phyloP scores from a whole-genome alignment of 2,329 filamentous ascomycete genomes.

The Coniochaeta sp. region DNA sequence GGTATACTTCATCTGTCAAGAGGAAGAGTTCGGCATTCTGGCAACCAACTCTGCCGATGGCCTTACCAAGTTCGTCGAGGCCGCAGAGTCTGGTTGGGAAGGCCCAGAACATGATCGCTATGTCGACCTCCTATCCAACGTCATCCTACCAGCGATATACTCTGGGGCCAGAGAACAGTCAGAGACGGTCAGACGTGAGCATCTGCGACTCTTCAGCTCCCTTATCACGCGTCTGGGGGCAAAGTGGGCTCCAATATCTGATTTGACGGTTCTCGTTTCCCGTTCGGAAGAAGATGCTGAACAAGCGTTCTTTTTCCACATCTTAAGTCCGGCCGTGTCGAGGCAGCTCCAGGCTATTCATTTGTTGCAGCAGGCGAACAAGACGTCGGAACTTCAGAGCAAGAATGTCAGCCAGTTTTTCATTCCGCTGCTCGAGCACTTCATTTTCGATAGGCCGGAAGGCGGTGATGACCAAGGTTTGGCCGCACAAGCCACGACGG shows the following conservation, averaged over 20 bases:
- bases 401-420: slow-evolving; percentile 81
- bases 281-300: slow-evolving; percentile 56
- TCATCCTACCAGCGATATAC: slow-evolving; percentile 70
- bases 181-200: slow-evolving; percentile 78
- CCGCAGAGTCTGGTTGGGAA: slow-evolving; percentile 37
- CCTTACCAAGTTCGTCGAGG: slow-evolving; percentile 70
- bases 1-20: slow-evolving; percentile 76
- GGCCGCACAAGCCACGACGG: slow-evolving; percentile 75
- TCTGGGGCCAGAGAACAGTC: slow-evolving; percentile 69
- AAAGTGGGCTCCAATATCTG: slow-evolving; percentile 59
- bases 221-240: slow-evolving; percentile 63
- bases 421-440: slow-evolving; percentile 87
- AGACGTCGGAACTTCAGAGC: slow-evolving; percentile 57
- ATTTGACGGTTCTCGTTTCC: slow-evolving; percentile 63
- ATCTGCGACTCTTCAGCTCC: slow-evolving; percentile 70
- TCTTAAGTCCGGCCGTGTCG: slow-evolving; percentile 82
- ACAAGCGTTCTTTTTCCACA: slow-evolving; percentile 81
- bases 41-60: slow-evolving; percentile 72
- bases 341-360: slow-evolving; percentile 78
- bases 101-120: slow-evolving; percentile 38
- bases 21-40: slow-evolving; percentile 82
- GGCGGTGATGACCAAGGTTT: slow-evolving; percentile 73
- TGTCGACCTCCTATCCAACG: slow-evolving; percentile 49
- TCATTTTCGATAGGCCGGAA: slow-evolving; percentile 76
- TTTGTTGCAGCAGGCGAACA: slow-evolving; percentile 62